Conservation (phyloP, 139 green algal species). For the Astrephomene gubernaculifera region DNA sequence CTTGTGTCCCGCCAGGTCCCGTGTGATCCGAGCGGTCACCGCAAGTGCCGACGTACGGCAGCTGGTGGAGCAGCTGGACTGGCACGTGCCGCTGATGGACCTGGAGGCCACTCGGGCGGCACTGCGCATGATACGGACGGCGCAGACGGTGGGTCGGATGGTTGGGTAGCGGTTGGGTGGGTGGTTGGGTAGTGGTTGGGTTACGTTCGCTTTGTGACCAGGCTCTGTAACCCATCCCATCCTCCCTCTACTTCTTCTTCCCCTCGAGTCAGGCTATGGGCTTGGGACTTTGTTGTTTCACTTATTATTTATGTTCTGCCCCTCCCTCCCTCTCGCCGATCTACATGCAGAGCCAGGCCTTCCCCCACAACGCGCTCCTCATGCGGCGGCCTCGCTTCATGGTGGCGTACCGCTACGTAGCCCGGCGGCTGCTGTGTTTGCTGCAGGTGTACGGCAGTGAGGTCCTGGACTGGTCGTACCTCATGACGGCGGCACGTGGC, state of each 20-base stretch:
- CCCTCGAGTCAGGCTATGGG: too few species aligned
- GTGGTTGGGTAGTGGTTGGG: too few species aligned
- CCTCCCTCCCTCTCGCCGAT: not conserved
- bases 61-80: slow-evolving; percentile 33
- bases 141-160: not conserved
- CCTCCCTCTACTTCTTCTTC: too few species aligned
- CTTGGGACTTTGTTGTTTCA: too few species aligned
- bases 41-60: not conserved
- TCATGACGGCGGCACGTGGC: slow-evolving; percentile 3
- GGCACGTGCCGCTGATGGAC: slow-evolving; percentile 38
- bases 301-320: too few species aligned
- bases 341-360: slow-evolving; percentile 11
- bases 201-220: too few species aligned
- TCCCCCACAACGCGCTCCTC: slow-evolving; percentile 5
- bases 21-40: not conserved
- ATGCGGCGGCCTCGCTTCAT: slow-evolving; percentile 16
- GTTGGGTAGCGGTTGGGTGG: not conserved
- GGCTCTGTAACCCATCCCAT: too few species aligned
- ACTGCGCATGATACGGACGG: slow-evolving; percentile 16
- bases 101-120: not conserved
- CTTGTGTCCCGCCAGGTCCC: too few species aligned
- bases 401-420: slow-evolving; percentile 9
- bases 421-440: not conserved
- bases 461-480: slow-evolving; percentile 1
- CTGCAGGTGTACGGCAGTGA: slow-evolving; percentile 13